Evolutionary conservation across 2,329 filamentous ascomycete genomes (phyloP), one percentile per base, ranked within the genome.

Genomic region (Phaeomoniella chlamydospora): DNA sequence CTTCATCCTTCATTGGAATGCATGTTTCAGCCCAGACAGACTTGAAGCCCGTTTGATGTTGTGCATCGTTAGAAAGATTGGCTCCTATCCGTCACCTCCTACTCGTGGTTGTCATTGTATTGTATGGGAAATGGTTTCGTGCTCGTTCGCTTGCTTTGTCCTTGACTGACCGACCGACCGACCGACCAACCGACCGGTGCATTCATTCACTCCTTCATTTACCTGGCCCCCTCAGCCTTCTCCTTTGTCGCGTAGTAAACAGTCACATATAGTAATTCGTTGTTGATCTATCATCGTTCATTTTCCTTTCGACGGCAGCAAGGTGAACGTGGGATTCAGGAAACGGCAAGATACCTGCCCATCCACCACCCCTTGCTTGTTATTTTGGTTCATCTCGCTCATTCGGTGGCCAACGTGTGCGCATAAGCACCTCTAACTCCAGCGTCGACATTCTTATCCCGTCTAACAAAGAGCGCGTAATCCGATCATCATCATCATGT

Each of bases 401-500:
- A 26, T 26, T 26, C n/a, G n/a, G 22, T 9, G 6, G 22, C 6
- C n/a, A 26, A 6, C 9, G n/a, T 26, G 22, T n/a, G 22, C 22
- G 9, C 6, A 9, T 26, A n/a, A 26, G 22, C 6, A n/a, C n/a
- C 22, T 26, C n/a, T n/a, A n/a, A 9, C 22, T 26, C n/a, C n/a
- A n/a, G n/a, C 22, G 22, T n/a, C 22, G 9, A 6, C 22, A 9
- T 26, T 6, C 6, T 26, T 6, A 6, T 26, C 22, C n/a, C 6
- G 22, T 26, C 22, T 6, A 26, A 9, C 9, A 26, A 9, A 6
- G 22, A n/a, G n/a, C n/a, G 22, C 22, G 22, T n/a, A 26, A 26
- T 26, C n/a, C 22, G n/a, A n/a, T n/a, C n/a, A n/a, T 14, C 5
- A 12, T 9, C 48, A 57, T 41, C n/a, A 71, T 74, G 70, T 73